These are phyloP conservation scores for Sphaerulina musiva DNA, from an alignment of 2,329 filamentous ascomycete genomes.

Conservation along the genomic window DNA sequence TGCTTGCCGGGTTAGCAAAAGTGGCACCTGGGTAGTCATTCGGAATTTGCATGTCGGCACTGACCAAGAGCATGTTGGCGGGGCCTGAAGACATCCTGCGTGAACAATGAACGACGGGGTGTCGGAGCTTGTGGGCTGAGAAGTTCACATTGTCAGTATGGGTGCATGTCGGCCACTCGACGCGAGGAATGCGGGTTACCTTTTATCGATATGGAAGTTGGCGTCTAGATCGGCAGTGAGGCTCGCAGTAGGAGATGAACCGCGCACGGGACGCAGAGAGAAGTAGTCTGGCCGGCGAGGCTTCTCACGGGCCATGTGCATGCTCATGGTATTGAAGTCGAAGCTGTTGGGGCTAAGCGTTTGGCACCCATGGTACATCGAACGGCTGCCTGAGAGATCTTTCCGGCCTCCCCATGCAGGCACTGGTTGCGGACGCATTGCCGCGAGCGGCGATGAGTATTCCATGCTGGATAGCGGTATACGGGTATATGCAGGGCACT, in stretches of 20 bases:
- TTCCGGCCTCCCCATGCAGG: conserved; percentile 54
- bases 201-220: conserved; percentile 93
- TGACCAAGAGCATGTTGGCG: conserved; percentile 29
- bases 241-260: conserved; percentile 85
- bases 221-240: conserved; percentile 90
- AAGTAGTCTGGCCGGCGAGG: conserved; percentile 71
- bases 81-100: conserved; percentile 59
- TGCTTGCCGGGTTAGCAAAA: conserved; percentile 30
- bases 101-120: conserved; percentile 78
- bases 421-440: conserved; percentile 70
- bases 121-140: conserved; percentile 73
- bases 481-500: neutral
- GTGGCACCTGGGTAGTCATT: neutral
- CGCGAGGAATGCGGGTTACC: conserved; percentile 53
- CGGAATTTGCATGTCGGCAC: conserved; percentile 21
- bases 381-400: conserved; percentile 49
- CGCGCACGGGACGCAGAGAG: conserved; percentile 63
- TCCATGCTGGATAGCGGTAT: conserved; percentile 56
- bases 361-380: conserved; percentile 48
- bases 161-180: conserved; percentile 13
- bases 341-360: conserved; percentile 55
- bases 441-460: conserved; percentile 86
- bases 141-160: conserved; percentile 38
- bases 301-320: conserved; percentile 68
- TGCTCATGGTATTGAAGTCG: conserved; percentile 69